phyloP scores from a whole-genome alignment of 192 early-diverging fungal species.

The Podila epicladia region DNA sequence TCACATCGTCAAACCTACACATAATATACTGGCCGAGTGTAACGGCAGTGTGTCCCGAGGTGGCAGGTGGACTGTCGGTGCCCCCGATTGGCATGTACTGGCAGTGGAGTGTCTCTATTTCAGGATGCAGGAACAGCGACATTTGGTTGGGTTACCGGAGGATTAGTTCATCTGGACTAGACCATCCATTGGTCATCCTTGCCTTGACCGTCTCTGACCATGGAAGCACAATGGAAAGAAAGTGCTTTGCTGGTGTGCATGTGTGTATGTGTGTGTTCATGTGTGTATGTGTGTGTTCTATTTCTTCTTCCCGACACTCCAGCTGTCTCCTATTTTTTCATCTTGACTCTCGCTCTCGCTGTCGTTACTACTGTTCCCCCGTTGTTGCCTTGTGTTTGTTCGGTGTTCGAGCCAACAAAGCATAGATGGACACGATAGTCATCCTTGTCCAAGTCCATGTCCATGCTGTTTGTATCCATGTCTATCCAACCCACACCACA shows the following conservation, averaged over 20 bases:
- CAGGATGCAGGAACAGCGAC: not conserved
- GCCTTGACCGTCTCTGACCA: not conserved
- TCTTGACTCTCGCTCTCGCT: not conserved
- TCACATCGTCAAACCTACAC: conserved; percentile 22
- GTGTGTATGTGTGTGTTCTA: not conserved
- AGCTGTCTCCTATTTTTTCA: no score
- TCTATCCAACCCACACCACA: not conserved
- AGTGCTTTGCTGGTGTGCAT: not conserved
- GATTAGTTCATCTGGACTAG: not conserved
- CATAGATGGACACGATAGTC: not conserved
- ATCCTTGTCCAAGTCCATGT: not conserved
- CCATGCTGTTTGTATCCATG: not conserved
- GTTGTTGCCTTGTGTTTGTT: conserved; percentile 1
- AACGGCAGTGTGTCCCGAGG: conserved; percentile 42
- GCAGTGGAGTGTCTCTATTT: conserved; percentile 36
- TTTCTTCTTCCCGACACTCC: not conserved
- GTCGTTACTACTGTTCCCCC: not conserved
- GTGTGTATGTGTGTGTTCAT: not conserved
- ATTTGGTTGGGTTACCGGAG: not conserved
- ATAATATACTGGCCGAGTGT: conserved; percentile 49
- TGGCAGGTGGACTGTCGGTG: conserved; percentile 22
- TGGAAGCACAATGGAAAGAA: not conserved
- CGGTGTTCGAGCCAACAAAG: not conserved
- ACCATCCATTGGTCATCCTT: no score
- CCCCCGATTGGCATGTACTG: conserved; percentile 22